phyloP scores from a whole-genome alignment of 148 eudicot species.

The Talinum fruticosum region DNA sequence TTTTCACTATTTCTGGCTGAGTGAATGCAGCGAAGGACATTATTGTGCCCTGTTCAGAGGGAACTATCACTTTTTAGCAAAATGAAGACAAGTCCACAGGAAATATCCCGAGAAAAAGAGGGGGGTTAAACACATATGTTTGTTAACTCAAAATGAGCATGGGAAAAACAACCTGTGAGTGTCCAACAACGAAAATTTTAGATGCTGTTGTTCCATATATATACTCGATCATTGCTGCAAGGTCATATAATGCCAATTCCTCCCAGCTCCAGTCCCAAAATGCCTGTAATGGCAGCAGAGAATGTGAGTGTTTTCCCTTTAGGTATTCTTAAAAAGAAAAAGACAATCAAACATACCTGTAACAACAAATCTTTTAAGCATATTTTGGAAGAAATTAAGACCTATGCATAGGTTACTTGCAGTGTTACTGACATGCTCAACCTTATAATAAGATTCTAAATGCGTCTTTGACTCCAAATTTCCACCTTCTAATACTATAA shows the following conservation, averaged over 20 bases:
- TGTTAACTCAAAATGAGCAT: neutral
- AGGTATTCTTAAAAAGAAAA: neutral
- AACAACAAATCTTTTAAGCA: neutral
- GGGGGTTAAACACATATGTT: neutral
- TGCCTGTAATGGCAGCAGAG: conserved; percentile 41
- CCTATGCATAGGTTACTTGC: neutral
- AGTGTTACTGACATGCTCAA: too few species aligned
- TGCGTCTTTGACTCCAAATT: neutral
- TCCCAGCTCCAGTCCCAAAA: conserved; percentile 99
- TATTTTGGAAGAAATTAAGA: neutral
- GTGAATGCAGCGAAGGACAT: conserved; percentile 93
- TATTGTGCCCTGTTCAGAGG: conserved; percentile 72
- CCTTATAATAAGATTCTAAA: neutral
- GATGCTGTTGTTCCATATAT: conserved; percentile 48
- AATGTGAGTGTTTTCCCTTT: neutral
- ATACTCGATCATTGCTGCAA: conserved; percentile 67
- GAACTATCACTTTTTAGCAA: neutral
- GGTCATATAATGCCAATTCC: conserved; percentile 80
- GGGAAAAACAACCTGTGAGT: conserved; percentile 76
- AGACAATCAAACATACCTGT: neutral
- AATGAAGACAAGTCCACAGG: neutral
- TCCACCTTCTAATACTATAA: neutral
- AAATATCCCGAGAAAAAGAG: neutral
- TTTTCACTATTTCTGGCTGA: conserved; percentile 62
- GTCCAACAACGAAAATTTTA: conserved; percentile 74